Percentiles rank a stretch among this genome's conserved stretches.
These are phyloP conservation scores for Pseudocercospora ulei DNA, from an alignment of 2,329 filamentous ascomycete genomes.

Conservation along the genomic window DNA sequence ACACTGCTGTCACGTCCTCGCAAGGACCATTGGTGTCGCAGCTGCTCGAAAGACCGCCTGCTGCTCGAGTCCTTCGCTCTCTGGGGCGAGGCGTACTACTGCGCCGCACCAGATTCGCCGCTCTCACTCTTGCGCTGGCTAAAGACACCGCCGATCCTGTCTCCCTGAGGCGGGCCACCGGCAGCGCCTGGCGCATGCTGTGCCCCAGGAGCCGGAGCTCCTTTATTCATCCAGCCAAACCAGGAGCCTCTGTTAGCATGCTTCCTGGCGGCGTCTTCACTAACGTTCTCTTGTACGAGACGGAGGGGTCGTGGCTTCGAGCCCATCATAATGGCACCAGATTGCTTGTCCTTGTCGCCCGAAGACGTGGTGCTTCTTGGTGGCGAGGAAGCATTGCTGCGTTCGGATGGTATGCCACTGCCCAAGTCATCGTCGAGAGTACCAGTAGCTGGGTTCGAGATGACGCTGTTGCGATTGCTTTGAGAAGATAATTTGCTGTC, in stretches of 20 bases:
- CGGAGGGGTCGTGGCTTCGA: constrained; percentile 74
- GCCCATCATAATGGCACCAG: constrained; percentile 42
- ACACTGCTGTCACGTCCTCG: constrained; percentile 7
- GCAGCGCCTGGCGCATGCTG: constrained; percentile 3
- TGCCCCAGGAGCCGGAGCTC: constrained; percentile 9
- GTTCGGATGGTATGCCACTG: constrained; percentile 26
- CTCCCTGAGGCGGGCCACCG: constrained; percentile 3
- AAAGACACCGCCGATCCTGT: constrained; percentile 14
- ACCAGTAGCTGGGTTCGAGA: constrained; percentile 18
- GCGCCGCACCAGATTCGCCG: constrained; percentile 12
- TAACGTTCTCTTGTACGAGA: constrained; percentile 64
- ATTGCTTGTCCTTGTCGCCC: constrained; percentile 27
- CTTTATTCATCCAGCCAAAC: constrained; percentile 43
- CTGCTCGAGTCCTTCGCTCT: constrained; percentile 4
- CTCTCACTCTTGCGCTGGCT: constrained; percentile 13
- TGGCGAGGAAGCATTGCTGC: constrained; percentile 45
- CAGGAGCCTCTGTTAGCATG: constrained; percentile 41
- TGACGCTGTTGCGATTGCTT: constrained; percentile 24
- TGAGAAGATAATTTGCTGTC: constrained; percentile 29
- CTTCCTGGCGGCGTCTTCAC: constrained; percentile 38
- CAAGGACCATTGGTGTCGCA: constrained; percentile 5
- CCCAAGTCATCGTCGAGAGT: constrained; percentile 12
- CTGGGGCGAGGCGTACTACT: constrained; percentile 12
- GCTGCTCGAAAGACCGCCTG: constrained; percentile 1
- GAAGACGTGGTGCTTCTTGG: constrained; percentile 48